Base-by-base conservation (phyloP, 2,329 filamentous ascomycete species). In the Nothopassalora personata region DNA sequence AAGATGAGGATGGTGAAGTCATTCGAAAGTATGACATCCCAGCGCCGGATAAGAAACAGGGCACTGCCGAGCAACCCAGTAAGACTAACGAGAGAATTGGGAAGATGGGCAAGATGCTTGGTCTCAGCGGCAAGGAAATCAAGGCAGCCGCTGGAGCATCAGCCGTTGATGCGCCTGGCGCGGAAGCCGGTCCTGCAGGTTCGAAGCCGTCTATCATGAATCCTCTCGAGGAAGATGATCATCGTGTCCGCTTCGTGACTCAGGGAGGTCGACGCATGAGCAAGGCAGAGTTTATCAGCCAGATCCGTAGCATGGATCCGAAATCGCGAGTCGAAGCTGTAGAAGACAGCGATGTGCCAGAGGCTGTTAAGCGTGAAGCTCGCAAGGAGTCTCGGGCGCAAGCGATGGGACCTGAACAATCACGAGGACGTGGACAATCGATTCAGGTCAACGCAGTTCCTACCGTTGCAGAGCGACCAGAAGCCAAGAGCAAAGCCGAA, bases 1-100 rank as follows among this genome's bases (percentile, higher is more conserved):
- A 95, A 75, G 89, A 95, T 62, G 88, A 89, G 72, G 87, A 92
- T 66, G 90, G 90, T 47, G 90, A 95, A 71, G 90, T 95, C 33
- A 83, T 95, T 71, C 92, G 92, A 77, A 87, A 89, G 58, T 92
- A 91, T 70, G 86, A 92, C 63, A 81, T 93, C 30, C 86, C 88
- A 0, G 76, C 80, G 0, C 74, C 83, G 1, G 64, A 65, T 4
- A 65, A 69, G 28, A 83, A 80, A 62, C 53, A 61, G 18, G 55
- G 57, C n/a, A 59, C 59, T 23, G 57, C 60, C 27, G 58, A 47
- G 23, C 60, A 69, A 34, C 54, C 61, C 5, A 61, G 62, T 11
- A 66, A 65, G 57, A 77, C 70, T 65, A 75, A 73, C 60, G 76
- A 81, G 57, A 78, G 61, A 64, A 68, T 75, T 72, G 78, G 72